Base-by-base conservation (phyloP, 345 rosid species). In the Streptanthus diversifolius region DNA sequence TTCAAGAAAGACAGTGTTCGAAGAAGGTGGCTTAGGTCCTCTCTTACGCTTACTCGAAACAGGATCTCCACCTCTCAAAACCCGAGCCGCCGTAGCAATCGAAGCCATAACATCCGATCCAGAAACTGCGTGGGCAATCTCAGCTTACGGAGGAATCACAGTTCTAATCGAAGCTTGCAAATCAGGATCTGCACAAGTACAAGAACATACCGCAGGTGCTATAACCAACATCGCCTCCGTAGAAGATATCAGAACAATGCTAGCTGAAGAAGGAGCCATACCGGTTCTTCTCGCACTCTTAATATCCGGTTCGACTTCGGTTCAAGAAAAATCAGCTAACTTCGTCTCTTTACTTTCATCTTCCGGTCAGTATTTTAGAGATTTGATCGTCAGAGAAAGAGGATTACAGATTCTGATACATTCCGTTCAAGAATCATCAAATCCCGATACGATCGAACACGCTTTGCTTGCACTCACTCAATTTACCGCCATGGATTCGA, bases 21-120 rank as follows among this genome's bases (percentile, higher is more conserved):
- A 88, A 56, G 84, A 81, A 53, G 95, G 97, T 0, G 95, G 90
- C 29, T 77, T 90, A 65, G 95, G 97, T 62, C 95, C 93, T 13
- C 51, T 90, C 17, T 64, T 90, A 66, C 75, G 90, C 29, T 36
- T 88, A 35, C 80, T 90, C 14, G 97, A 91, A 68, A 63, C 89
- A 0, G 85, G 92, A 35, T 85, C 91, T 6, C 76, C 83, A 74
- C 72, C 84, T 5, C 22, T 88, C 7, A 88, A 82, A 51, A 88
- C 89, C 52, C 83, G 84, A 45, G 92, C 95, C 2, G 86, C 92
- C 1, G 69, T 82, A 8, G 92, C 90, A 5, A 80, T 91, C 19
- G 92, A 91, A 67, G 85, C 92, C 1, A 84, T 91, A 35, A 91
- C 95, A 43, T 58, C 80, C 25, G 91, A 88, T 78, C 79, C 83